Conservation (phyloP, 495 filamentous ascomycete species). For the Penicillium desertorum region DNA sequence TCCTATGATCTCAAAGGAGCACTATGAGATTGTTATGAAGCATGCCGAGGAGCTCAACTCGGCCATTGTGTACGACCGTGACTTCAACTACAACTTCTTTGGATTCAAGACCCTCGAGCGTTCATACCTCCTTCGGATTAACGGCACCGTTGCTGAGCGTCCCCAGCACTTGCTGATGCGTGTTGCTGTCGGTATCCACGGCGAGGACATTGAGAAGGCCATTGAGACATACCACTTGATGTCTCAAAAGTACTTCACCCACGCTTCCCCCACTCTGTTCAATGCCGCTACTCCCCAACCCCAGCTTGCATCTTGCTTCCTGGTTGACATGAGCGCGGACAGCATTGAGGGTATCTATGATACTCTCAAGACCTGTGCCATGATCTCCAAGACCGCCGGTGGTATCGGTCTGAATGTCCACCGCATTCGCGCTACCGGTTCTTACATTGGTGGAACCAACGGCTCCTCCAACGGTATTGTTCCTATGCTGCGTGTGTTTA, state of each 20-base stretch:
- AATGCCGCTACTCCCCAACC: conserved; percentile 93
- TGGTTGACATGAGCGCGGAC: conserved; percentile 98
- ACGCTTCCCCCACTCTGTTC: conserved; percentile 96
- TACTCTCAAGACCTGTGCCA: conserved; percentile 96
- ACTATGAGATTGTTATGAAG: conserved; percentile 88
- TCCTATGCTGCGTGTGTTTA: conserved; percentile 97
- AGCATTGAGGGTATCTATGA: conserved; percentile 99
- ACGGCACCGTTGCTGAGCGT: conserved; percentile 91
- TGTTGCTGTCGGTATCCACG: conserved; percentile 95
- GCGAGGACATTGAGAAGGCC: conserved; percentile 87
- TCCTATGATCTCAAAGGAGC: conserved; percentile 89
- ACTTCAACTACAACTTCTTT: conserved; percentile 99
- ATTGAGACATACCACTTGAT: conserved; percentile 98
- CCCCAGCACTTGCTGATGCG: conserved; percentile 99
- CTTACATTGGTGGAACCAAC: conserved; percentile 96
- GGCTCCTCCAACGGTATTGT: conserved; percentile 96
- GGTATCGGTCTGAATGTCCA: conserved; percentile 96
- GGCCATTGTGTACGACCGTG: conserved; percentile 96
- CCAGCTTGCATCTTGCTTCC: conserved; percentile 95
- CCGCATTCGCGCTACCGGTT: conserved; percentile 92
- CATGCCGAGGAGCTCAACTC: conserved; percentile 96
- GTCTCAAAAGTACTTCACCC: conserved; percentile 97
- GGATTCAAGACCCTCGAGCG: conserved; percentile 99
- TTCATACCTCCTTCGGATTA: conserved; percentile 89
- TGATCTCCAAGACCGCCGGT: conserved; percentile 99